Evolutionary conservation across 768 basidiomycete genomes (phyloP).

Genomic region (Kwoniella sp.): DNA sequence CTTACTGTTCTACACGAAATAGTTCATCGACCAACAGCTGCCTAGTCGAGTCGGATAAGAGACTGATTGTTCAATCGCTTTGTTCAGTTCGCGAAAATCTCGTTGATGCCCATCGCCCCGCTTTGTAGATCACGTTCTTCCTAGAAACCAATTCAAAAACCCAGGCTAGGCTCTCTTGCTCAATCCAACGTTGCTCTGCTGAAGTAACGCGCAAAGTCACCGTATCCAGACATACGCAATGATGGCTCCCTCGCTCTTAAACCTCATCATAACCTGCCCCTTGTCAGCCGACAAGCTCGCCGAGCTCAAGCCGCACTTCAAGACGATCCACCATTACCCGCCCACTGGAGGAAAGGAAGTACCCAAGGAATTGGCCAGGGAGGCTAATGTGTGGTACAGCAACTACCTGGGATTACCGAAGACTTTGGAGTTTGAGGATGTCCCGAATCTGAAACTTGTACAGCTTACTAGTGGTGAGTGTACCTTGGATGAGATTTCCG

Average conservation of each 20-base stretch:
- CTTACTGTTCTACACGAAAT: too few relatives aligned
- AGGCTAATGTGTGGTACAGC: slow-evolving; percentile 41
- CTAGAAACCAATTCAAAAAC: too few relatives aligned
- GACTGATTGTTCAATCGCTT: too few relatives aligned
- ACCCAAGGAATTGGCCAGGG: slow-evolving; percentile 22
- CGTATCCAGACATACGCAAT: not conserved
- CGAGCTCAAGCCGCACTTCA: slow-evolving; percentile 33
- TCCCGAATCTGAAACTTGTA: slow-evolving; percentile 36
- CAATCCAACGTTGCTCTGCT: too few relatives aligned
- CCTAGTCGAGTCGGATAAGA: too few relatives aligned
- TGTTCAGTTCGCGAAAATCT: too few relatives aligned
- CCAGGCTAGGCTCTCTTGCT: too few relatives aligned
- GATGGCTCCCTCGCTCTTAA: slow-evolving; percentile 20
- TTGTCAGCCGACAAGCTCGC: slow-evolving; percentile 22
- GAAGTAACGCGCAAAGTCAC: too few relatives aligned
- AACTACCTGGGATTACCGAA: slow-evolving; percentile 33
- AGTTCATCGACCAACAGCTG: too few relatives aligned
- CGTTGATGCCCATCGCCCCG: too few relatives aligned
- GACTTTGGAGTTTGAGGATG: slow-evolving; percentile 24
- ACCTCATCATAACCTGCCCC: slow-evolving; percentile 17
- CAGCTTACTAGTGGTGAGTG: slow-evolving; percentile 44
- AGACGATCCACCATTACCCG: slow-evolving; percentile 43
- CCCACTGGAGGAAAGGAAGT: slow-evolving; percentile 4
- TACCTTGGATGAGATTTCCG: not conserved
- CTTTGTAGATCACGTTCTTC: too few relatives aligned